Percentiles rank a stretch among this genome's conserved stretches.
Evolutionary conservation across 2,329 filamentous ascomycete genomes (phyloP).

Genomic region (Gliomastix tumulicola): DNA sequence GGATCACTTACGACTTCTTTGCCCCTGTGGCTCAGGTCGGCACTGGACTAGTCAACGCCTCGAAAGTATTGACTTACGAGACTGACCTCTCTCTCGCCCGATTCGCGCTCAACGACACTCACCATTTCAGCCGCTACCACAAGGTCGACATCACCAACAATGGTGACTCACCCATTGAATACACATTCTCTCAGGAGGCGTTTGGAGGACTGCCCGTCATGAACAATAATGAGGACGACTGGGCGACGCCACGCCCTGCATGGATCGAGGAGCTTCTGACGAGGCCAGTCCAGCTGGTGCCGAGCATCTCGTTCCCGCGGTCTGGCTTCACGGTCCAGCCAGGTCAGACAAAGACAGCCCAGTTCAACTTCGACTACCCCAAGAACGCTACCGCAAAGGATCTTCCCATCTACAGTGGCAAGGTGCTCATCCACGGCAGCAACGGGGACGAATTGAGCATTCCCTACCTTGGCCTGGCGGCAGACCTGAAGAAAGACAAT

Average conservation of each 20-base stretch:
- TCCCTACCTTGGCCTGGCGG: constrained; percentile 21
- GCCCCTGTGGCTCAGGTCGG: constrained; percentile 30
- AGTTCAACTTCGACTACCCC: constrained; percentile 18
- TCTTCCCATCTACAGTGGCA: constrained; percentile 24
- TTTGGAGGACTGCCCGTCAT: constrained; percentile 19
- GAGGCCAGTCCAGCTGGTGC: constrained; percentile 8
- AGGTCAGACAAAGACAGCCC: constrained; percentile 15
- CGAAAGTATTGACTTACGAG: constrained; percentile 27
- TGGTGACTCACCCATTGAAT: constrained; percentile 21
- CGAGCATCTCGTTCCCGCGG: constrained; percentile 11
- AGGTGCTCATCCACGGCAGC: constrained; percentile 18
- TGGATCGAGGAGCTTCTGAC: constrained; percentile 9
- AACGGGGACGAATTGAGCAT: constrained; percentile 21
- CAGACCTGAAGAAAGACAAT: constrained; percentile 12
- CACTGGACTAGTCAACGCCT: constrained; percentile 31
- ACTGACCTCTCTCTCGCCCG: constrained; percentile 28
- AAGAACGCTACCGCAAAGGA: constrained; percentile 12
- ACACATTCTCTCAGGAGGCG: constrained; percentile 17
- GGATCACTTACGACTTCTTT: constrained; percentile 14
- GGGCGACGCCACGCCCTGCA: background rate
- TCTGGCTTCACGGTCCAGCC: constrained; percentile 13
- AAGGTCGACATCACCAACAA: constrained; percentile 24
- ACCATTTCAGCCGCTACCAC: constrained; percentile 22
- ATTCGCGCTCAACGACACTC: constrained; percentile 36
- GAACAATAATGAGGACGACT: constrained; percentile 20